Percentiles rank a stretch among this genome's conserved stretches.
phyloP scores from a whole-genome alignment of 257 asterid species.

The Nicotiana attenuata region DNA sequence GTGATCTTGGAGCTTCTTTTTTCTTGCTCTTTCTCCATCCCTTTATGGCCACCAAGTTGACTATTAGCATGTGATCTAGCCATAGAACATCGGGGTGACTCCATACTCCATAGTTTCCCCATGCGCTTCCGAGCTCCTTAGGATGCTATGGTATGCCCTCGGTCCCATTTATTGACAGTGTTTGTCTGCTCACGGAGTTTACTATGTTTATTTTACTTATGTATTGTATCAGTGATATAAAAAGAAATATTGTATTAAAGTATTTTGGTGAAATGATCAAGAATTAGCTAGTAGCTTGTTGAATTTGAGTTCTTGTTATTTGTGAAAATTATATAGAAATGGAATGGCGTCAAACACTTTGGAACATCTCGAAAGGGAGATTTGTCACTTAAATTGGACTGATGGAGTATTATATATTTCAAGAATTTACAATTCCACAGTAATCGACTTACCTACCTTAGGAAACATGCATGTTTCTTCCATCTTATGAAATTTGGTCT shows the following conservation, averaged over 20 bases:
- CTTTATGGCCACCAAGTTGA: too few relatives aligned
- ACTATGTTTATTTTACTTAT: neutral
- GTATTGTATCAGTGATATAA: neutral
- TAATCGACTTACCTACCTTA: neutral
- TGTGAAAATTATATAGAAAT: neutral
- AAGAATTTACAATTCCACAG: neutral
- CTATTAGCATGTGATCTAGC: neutral
- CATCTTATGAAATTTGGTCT: neutral
- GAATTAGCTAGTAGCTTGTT: neutral
- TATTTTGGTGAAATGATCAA: neutral
- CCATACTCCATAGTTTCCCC: neutral
- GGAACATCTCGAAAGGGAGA: neutral
- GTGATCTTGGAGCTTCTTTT: too few relatives aligned
- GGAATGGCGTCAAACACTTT: neutral
- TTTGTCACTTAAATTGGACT: neutral
- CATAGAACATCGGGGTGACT: neutral
- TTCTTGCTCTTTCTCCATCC: too few relatives aligned
- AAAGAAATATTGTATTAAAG: neutral
- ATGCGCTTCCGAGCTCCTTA: neutral
- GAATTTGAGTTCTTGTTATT: neutral
- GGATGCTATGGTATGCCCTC: neutral
- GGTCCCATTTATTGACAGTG: neutral
- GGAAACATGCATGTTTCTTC: neutral
- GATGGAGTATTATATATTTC: neutral
- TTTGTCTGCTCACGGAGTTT: neutral